Conservation (phyloP, 2,329 filamentous ascomycete genomes). For the Fusarium tanahbumbuense region DNA sequence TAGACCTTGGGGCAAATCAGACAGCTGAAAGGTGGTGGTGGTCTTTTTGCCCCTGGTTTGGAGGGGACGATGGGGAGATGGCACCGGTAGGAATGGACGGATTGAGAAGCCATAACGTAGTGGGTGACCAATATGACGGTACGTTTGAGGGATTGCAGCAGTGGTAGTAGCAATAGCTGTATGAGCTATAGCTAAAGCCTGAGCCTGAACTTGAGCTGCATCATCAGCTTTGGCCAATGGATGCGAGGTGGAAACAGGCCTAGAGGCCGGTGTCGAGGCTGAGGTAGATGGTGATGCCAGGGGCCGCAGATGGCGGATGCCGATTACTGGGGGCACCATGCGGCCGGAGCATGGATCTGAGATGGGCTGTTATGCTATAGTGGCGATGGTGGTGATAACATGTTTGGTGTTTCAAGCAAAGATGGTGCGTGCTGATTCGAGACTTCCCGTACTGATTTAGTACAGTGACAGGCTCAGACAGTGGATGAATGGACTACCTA, state of each 20-base stretch:
- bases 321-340: conserved; percentile 43
- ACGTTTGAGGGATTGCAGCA: background rate
- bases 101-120: conserved; percentile 24
- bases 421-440: conserved; percentile 6
- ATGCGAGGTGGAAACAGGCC: conserved; percentile 14
- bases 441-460: conserved; percentile 20
- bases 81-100: conserved; percentile 38
- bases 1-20: conserved; percentile 68
- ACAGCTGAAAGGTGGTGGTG: conserved; percentile 63
- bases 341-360: conserved; percentile 44
- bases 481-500: conserved; percentile 15
- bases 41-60: conserved; percentile 65
- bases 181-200: conserved; percentile 9
- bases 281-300: conserved; percentile 33
- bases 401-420: conserved; percentile 12
- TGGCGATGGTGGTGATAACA: conserved; percentile 22
- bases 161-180: conserved; percentile 1
- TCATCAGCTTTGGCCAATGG: conserved; percentile 11
- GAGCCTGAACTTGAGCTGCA: background rate
- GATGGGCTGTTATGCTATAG: conserved; percentile 37
- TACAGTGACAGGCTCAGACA: background rate
- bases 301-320: conserved; percentile 46
- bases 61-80: conserved; percentile 35
- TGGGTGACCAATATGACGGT: conserved; percentile 8
- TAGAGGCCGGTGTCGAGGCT: conserved; percentile 18